phyloP scores from a whole-genome alignment of 1,139 yeast genomes.

The Yamadazyma atlantica region DNA sequence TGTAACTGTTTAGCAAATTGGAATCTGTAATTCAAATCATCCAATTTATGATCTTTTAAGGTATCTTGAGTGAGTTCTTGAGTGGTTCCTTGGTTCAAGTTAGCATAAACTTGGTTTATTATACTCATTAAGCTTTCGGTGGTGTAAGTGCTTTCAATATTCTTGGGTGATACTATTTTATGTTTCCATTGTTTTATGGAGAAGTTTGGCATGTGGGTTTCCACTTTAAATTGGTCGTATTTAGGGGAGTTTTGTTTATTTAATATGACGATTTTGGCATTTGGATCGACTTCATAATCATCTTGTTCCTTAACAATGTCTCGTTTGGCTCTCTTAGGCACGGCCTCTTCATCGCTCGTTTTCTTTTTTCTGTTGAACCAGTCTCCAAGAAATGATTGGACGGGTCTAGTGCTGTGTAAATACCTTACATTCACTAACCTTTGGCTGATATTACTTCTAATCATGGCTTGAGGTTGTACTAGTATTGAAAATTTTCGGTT shows the following conservation, averaged over 20 bases:
- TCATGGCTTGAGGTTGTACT: neutral
- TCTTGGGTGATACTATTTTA: constrained; percentile 20
- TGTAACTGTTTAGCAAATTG: constrained; percentile 57
- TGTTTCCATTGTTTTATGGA: constrained; percentile 38
- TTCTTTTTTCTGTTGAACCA: constrained; percentile 20
- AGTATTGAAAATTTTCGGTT: constrained; percentile 2
- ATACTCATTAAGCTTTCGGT: constrained; percentile 23
- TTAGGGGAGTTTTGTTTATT: constrained; percentile 37
- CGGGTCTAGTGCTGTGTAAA: constrained; percentile 12
- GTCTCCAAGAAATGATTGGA: constrained; percentile 19
- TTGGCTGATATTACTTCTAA: neutral
- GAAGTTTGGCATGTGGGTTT: constrained; percentile 36
- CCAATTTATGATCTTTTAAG: constrained; percentile 22
- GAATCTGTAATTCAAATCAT: constrained; percentile 61
- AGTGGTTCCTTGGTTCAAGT: constrained; percentile 14
- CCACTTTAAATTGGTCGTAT: constrained; percentile 24
- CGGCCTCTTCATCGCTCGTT: constrained; percentile 2
- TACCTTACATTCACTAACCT: constrained; percentile 8
- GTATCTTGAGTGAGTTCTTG: constrained; percentile 12
- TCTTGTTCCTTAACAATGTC: constrained; percentile 44
- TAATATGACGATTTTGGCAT: constrained; percentile 37
- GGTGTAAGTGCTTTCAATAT: constrained; percentile 32
- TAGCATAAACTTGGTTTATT: constrained; percentile 27
- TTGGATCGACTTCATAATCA: constrained; percentile 33
- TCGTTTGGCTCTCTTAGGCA: constrained; percentile 22